Base-by-base conservation (phyloP, 2,329 filamentous ascomycete species). In the Clonostachys rosea region DNA sequence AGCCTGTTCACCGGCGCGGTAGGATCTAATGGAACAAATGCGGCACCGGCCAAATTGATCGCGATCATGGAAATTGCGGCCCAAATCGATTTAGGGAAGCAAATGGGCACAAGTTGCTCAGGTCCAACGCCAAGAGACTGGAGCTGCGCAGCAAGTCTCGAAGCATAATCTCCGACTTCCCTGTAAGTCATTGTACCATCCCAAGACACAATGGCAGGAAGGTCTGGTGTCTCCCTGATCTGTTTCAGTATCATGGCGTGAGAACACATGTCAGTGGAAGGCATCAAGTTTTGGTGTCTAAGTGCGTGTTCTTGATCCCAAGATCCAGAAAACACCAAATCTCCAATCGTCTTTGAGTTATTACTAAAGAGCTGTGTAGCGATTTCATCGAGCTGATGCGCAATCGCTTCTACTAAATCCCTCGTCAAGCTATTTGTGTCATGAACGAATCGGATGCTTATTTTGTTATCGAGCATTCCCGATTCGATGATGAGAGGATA, bases 21-120 rank as follows among this genome's bases (percentile, higher is more conserved):
- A 5, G 52, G 47, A 42, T 65, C 63, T 13, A 66, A 47, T 17
- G 58, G 57, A 2, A 60, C 58, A 34, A 62, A 59, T 0, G 56
- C 58, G 3, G 55, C 61, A 9, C 63, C 63, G 0, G 58, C 47
- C 43, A 59, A 59, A 35, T 61, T 52, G 6, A 61, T 50, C 0
- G 54, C 61, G 1, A 64, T 43, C 45, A 64, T 59, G 13, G 54
- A 73, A 13, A 47, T 8, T 33, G 18, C 8, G 4, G 16, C 37
- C 7, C 18, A 44, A 33, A 12, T 33, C 14, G 45, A 46, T 40
- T 46, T 46, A 5, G 33, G 14, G 18, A 46, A n/a, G 39, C 37
- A 30, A 4, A 30, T 30, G 1, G 24, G 24, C 24, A 30, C 24
- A 30, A 30, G 24, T 30, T 30, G 24, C 11, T 45, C 49, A 6